Base-by-base conservation (phyloP, 1,139 yeast species). In the Pichia sp. region DNA sequence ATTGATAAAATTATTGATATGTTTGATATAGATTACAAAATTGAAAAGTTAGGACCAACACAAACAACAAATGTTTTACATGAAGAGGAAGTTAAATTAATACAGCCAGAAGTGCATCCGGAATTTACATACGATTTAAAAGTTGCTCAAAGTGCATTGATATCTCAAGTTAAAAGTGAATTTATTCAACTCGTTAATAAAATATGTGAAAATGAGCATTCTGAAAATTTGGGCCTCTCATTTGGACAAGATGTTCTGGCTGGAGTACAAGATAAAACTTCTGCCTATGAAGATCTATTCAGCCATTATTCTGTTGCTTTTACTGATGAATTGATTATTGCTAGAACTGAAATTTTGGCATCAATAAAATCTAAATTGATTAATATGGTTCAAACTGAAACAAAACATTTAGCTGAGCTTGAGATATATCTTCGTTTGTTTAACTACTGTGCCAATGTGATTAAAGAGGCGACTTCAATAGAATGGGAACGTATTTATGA, bases 361-460 rank as follows among this genome's bases (percentile, higher is more conserved):
- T 46, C 50, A 3, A 40, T 66, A 4, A 59, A 60, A 32, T 54
- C 51, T 6, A 42, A 47, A 23, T 16, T 47, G 16, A 12, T 12
- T 2, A 42, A 41, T 8, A n/a, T 41, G 9, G n/a, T 35, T 3
- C 6, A 25, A 1, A n/a, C 39, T 3, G 26, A 44, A 6, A 10
- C 29, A 4, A 9, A 20, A 9, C 7, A 20, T 9, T 20, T 23
- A 2, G 8, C 6, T 11, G 28, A 27, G 3, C 10, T 67, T 0
- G 54, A 57, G 1, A 46, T 56, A n/a, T 48, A 63, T 23, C 48
- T 55, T 3, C 51, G 63, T 35, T 49, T 67, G 1, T 62, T 63
- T 41, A 51, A 46, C 3, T 40, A 65, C 10, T 51, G 63, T 34
- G 37, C 55, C 30, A 51, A 46, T 26, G 52, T 63, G 1, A 41